Percentiles rank a stretch among this genome's conserved stretches.
Evolutionary conservation across 768 basidiomycete genomes (phyloP).

Genomic region (Ramaria sp.): DNA sequence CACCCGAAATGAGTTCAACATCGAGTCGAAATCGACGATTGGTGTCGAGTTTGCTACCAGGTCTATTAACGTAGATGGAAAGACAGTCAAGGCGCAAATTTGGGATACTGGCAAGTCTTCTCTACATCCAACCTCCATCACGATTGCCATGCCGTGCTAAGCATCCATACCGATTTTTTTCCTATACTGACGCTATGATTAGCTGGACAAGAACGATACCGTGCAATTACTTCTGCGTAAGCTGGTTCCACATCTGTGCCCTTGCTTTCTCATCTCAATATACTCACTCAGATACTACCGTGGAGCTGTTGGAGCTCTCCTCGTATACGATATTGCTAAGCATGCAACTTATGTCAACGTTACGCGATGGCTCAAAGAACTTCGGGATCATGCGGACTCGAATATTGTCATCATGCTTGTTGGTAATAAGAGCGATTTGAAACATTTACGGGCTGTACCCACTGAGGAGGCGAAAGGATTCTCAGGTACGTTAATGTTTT

Average conservation of each 20-base stretch:
- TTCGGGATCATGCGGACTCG: slow-evolving; percentile 88
- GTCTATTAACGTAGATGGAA: slow-evolving; percentile 89
- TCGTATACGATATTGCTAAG: slow-evolving; percentile 92
- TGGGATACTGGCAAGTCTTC: slow-evolving; percentile 87
- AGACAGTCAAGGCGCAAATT: slow-evolving; percentile 95
- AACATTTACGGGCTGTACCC: slow-evolving; percentile 90
- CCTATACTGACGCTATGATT: not conserved
- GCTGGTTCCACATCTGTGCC: slow-evolving; percentile 17
- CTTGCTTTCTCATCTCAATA: not conserved
- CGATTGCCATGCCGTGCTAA: not conserved
- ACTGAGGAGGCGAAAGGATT: slow-evolving; percentile 96
- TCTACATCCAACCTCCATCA: slow-evolving; percentile 2
- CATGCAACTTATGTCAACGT: slow-evolving; percentile 92
- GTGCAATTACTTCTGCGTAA: slow-evolving; percentile 94
- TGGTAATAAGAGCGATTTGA: slow-evolving; percentile 98
- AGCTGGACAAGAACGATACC: slow-evolving; percentile 94
- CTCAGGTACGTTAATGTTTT: slow-evolving; percentile 42
- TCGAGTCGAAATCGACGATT: slow-evolving; percentile 98
- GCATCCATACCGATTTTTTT: too few relatives aligned
- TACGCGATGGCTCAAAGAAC: slow-evolving; percentile 92
- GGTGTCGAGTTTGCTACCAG: slow-evolving; percentile 98
- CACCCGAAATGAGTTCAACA: slow-evolving; percentile 98
- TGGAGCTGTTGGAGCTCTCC: slow-evolving; percentile 85
- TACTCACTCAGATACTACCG: slow-evolving; percentile 73
- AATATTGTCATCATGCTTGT: slow-evolving; percentile 95